Base-by-base conservation (phyloP, 1,284 basidiomycete genomes). In the Stygiomarasmius scandens region DNA sequence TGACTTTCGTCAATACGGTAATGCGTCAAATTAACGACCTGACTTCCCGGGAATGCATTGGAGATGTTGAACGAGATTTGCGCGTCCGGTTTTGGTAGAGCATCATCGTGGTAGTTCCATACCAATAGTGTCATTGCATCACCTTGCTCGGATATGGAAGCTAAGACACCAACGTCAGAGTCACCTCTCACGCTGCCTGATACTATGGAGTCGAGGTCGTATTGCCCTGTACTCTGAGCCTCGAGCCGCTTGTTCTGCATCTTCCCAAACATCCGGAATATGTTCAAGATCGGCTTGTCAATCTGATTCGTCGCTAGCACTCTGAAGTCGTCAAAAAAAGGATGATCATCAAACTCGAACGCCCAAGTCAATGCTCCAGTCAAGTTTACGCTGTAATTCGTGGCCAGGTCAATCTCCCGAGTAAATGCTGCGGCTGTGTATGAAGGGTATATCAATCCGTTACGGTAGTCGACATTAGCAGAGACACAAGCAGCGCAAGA, bases 91-190 rank as follows among this genome's bases (percentile, higher is more conserved):
- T 55, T 58, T 44, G 55, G 56, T 27, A 60, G 55, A 20, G 52
- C 59, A 52, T 60, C 55, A 48, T 60, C 59, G 55, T 60, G 59
- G 52, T 58, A 60, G 49, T 60, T 60, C 59, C 59, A 60, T 12
- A 60, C 36, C 3, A 60, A 50, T 36, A 57, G 43, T 43, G 56
- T 56, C 32, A 60, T 52, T 49, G 50, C 56, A 32, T 56, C 50
- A 27, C 54, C 51, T 29, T 53, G 54, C 1, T 54, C 55, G 43
- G 58, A 60, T 43, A 53, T 51, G 2, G 58, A 60, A 20, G 50
- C 58, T 48, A 60, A 47, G 14, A 60, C 54, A 25, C 59, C 59
- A 25, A 60, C 59, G 16, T 60, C 59, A 47, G 59, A 60, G 38
- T 58, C 56, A 38, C 55, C 55, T 50, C 54, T 54, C n/a, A 60